Evolutionary conservation across 371 early-diverging fungal species (phyloP).

Genomic region (Rhizopus sp.): DNA sequence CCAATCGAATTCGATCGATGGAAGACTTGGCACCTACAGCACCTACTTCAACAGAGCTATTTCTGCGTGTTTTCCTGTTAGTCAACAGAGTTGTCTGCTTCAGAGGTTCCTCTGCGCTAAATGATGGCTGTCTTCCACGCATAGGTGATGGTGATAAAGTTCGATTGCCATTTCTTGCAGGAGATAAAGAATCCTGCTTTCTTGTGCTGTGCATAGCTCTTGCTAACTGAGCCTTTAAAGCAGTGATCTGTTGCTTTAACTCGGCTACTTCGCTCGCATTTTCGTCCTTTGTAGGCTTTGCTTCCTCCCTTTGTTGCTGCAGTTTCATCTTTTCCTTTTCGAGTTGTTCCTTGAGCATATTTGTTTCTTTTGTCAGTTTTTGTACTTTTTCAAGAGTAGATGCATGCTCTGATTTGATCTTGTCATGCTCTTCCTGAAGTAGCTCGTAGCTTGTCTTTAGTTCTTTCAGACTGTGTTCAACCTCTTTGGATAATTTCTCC

Average conservation of each 20-base stretch:
- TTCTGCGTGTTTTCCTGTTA: constrained; percentile 29
- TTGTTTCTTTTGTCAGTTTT: constrained; percentile 57
- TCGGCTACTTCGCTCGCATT: constrained; percentile 24
- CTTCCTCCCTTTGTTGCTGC: constrained; percentile 8
- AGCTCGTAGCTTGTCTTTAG: constrained; percentile 27
- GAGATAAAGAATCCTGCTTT: constrained; percentile 22
- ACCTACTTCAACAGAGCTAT: constrained; percentile 32
- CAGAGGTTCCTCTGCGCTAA: constrained; percentile 13
- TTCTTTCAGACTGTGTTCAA: constrained; percentile 49
- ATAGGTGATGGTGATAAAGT: constrained; percentile 22
- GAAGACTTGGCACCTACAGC: constrained; percentile 28
- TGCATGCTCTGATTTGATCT: constrained; percentile 39
- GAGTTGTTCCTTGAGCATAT: constrained; percentile 56
- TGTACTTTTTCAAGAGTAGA: constrained; percentile 49
- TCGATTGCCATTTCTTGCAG: constrained; percentile 11
- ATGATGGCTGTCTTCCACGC: constrained; percentile 2
- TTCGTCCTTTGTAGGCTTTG: background rate
- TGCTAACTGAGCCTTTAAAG: constrained; percentile 41
- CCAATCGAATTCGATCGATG: constrained; percentile 32
- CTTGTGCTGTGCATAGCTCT: constrained; percentile 27
- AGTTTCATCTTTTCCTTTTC: constrained; percentile 68
- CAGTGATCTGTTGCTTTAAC: constrained; percentile 36
- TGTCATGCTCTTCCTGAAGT: constrained; percentile 32
- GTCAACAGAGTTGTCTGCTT: constrained; percentile 17
- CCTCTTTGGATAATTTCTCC: constrained; percentile 42